Base-by-base conservation (phyloP, 2,329 filamentous ascomycete genomes). In the Arthrobotrys musiformis region DNA sequence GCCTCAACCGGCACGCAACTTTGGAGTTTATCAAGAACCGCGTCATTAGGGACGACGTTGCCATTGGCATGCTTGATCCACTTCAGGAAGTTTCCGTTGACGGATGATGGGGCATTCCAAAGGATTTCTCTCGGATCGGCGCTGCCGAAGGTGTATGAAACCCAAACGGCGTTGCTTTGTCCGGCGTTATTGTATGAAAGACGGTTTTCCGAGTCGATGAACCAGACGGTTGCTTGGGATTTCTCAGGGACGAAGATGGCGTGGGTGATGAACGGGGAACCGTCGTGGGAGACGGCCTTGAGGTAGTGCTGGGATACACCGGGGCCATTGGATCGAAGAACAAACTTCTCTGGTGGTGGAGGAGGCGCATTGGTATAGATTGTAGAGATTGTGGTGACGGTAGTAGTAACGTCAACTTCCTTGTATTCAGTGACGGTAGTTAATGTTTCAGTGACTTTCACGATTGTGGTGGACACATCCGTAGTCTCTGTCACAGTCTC, bases 291-390 rank as follows among this genome's bases (percentile, higher is more conserved):
- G 3, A 62, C 40, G 15, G 24, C 58, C 7, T 62, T 62, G 11
- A 62, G 24, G 37, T 62, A 62, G 58, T 62, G 58, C 17, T 62
- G 58, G 2, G 58, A 62, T 33, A 62, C 58, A 30, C 30, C 24
- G 4, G 58, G 58, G 6, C 58, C 58, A n/a, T 62, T 62, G n/a
- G 58, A 62, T 46, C 37, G 22, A 33, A 62, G 58, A 6, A 62
- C 40, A 15, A 44, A 62, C 11, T 44, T 46, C 40, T 46, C 40
- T n/a, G 40, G 58, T 22, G 30, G 28, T 13, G 50, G 50, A 26
- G n/a, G 22, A 22, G 33, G 42, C 42, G 19, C 44, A 48, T 48
- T 44, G 1, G 58, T 44, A 7, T 44, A 44, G 2, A 46, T 11
- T 5, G 58, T 62, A 6, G 22, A 9, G 7, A 62, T 33, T 2